A percentile compares a stretch with the other conserved stretches of the same genome.
Conservation (phyloP, 2,329 filamentous ascomycete genomes). For the Zymoseptoria passerinii region DNA sequence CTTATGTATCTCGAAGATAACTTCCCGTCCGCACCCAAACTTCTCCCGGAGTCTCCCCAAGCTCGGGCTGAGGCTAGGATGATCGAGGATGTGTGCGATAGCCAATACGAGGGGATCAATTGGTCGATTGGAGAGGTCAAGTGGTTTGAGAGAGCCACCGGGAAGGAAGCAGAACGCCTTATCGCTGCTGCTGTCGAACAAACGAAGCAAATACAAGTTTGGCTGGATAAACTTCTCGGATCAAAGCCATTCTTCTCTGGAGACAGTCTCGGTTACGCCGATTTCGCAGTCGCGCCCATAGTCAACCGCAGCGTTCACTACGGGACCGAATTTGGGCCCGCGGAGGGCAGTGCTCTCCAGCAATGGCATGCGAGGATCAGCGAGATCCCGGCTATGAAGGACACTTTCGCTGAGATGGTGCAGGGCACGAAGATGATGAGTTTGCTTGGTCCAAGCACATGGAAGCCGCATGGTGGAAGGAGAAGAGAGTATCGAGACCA, state of each 20-base stretch:
- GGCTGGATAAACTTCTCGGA: constrained; percentile 21
- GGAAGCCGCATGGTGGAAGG: constrained; percentile 9
- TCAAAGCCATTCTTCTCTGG: constrained; percentile 24
- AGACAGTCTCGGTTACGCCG: constrained; percentile 23
- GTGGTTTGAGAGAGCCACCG: constrained; percentile 20
- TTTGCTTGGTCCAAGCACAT: constrained; percentile 8
- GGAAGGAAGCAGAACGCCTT: constrained; percentile 19
- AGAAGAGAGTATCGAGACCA: constrained; percentile 24
- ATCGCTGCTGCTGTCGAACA: constrained; percentile 21
- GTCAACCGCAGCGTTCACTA: constrained; percentile 21
- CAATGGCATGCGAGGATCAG: constrained; percentile 17
- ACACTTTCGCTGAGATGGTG: constrained; percentile 22
- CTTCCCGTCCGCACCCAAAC: constrained; percentile 14
- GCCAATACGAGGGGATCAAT: constrained; percentile 27
- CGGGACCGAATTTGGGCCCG: constrained; percentile 11
- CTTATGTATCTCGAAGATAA: constrained; percentile 26
- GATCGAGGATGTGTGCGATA: constrained; percentile 27
- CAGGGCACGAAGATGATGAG: constrained; percentile 15
- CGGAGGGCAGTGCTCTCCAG: constrained; percentile 10
- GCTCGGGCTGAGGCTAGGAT: constrained; percentile 20
- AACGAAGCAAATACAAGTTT: constrained; percentile 17
- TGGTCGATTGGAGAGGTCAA: constrained; percentile 21
- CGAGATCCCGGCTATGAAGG: constrained; percentile 15
- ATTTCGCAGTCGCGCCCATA: constrained; percentile 23
- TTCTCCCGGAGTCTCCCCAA: constrained; percentile 17